Evolutionary conservation across 169 alveolate genomes (phyloP), one percentile per base, ranked within the genome.

Genomic region (Eimeria necatrix): DNA sequence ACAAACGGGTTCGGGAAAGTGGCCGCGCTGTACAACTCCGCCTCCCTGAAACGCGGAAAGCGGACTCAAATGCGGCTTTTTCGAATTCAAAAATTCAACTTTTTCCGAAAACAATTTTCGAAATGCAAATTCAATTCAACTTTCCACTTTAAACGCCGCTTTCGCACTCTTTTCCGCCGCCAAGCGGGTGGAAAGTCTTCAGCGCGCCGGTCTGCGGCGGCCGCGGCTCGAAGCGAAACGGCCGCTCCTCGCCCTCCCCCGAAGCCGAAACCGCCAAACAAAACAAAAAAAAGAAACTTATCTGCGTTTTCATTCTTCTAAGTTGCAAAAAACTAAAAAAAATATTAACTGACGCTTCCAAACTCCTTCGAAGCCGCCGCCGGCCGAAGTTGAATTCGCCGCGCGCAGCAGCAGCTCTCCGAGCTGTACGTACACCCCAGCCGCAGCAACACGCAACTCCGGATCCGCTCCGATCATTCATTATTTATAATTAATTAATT

Each of bases 1-100:
- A 32, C 20, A 52, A 73, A 73, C 53, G 84, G 84, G n/a, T 73
- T 73, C 8, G 84, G 84, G 53, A 73, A 73, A 4, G 84, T 26
- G 10, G 53, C 18, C 5, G 84, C 84, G 7, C 56, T 73, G 53
- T 73, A 73, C 20, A 41, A n/a, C n/a, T n/a, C n/a, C n/a, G n/a
- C n/a, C n/a, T n/a, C n/a, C n/a, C n/a, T n/a, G n/a, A n/a, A n/a
- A n/a, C n/a, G n/a, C n/a, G n/a, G n/a, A n/a, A n/a, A n/a, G n/a
- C n/a, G n/a, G n/a, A n/a, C n/a, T n/a, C n/a, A 56, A 14, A 9
- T 56, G 64, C 64, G 64, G 64, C 14, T 56, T 56, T 14, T 56
- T 14, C 14, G 64, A 14, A 56, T 8, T n/a, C 8, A 56, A 56
- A 14, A 56, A 14, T 56, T 56, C 64, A 56, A n/a, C n/a, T n/a